Conservation (phyloP, 75 land plant species). For the Pseudotsuga menziesii region DNA sequence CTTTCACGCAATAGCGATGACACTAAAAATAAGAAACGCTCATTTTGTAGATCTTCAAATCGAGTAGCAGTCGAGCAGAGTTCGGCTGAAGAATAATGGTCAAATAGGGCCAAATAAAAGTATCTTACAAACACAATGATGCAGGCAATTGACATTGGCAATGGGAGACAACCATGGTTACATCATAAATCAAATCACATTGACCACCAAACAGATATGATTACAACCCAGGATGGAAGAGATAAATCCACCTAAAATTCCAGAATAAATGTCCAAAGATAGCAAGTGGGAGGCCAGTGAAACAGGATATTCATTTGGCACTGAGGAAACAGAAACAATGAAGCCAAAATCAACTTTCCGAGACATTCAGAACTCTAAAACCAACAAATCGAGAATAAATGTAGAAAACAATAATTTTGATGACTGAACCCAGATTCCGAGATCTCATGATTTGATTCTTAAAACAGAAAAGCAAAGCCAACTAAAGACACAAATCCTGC, state of each 20-base stretch:
- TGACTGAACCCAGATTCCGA: background rate
- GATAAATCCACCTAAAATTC: background rate
- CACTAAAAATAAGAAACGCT: background rate
- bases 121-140: background rate
- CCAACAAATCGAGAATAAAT: background rate
- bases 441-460: background rate
- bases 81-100: background rate
- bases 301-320: background rate
- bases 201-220: background rate
- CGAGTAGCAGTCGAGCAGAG: background rate
- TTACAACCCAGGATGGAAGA: background rate
- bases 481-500: background rate
- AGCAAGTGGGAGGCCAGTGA: background rate
- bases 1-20: background rate
- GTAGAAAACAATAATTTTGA: background rate
- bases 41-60: background rate
- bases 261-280: background rate
- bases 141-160: background rate
- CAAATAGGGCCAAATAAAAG: constrained; percentile 4
- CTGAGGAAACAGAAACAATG: background rate
- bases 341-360: background rate
- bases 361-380: background rate
- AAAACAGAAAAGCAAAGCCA: background rate
- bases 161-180: background rate
- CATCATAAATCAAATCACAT: background rate